Conservation (phyloP, 2,329 filamentous ascomycete genomes). For the Calonectria pauciramosa region DNA sequence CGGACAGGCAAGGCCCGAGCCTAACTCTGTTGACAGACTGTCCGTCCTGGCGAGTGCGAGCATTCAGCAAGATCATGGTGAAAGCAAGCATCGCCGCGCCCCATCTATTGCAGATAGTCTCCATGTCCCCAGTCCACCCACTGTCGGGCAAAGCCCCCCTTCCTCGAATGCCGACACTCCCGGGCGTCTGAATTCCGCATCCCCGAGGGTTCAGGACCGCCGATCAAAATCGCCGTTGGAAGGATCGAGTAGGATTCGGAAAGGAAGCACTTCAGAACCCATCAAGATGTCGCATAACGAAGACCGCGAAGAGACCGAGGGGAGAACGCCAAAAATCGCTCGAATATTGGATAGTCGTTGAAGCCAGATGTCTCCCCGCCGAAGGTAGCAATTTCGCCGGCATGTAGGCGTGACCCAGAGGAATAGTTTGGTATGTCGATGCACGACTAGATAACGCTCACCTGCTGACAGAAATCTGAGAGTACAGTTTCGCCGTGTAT, state of each 20-base stretch:
- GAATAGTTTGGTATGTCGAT: slow-evolving; percentile 4
- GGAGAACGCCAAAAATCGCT: slow-evolving; percentile 47
- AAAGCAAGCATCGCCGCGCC: slow-evolving; percentile 38
- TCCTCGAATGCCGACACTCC: slow-evolving; percentile 38
- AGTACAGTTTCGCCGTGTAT: neutral
- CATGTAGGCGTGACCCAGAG: neutral
- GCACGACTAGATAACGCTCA: neutral
- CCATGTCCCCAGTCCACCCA: slow-evolving; percentile 40
- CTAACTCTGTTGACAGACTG: slow-evolving; percentile 49
- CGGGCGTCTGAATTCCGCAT: slow-evolving; percentile 40
- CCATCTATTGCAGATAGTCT: slow-evolving; percentile 41
- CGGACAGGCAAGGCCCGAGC: slow-evolving; percentile 40
- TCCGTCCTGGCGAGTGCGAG: slow-evolving; percentile 57
- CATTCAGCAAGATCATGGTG: slow-evolving; percentile 46
- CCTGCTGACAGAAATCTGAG: neutral
- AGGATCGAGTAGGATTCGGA: slow-evolving; percentile 26
- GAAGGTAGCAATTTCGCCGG: slow-evolving; percentile 2
- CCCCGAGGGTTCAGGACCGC: slow-evolving; percentile 40
- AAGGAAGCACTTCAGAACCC: slow-evolving; percentile 43
- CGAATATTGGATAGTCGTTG: slow-evolving; percentile 43
- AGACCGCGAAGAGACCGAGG: slow-evolving; percentile 45
- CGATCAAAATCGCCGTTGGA: slow-evolving; percentile 34
- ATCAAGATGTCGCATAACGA: slow-evolving; percentile 43
- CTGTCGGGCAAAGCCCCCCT: slow-evolving; percentile 37
- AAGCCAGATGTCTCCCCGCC: neutral